Base-by-base conservation (phyloP, 768 basidiomycete species). In the Hygrophorus pudorinus region DNA sequence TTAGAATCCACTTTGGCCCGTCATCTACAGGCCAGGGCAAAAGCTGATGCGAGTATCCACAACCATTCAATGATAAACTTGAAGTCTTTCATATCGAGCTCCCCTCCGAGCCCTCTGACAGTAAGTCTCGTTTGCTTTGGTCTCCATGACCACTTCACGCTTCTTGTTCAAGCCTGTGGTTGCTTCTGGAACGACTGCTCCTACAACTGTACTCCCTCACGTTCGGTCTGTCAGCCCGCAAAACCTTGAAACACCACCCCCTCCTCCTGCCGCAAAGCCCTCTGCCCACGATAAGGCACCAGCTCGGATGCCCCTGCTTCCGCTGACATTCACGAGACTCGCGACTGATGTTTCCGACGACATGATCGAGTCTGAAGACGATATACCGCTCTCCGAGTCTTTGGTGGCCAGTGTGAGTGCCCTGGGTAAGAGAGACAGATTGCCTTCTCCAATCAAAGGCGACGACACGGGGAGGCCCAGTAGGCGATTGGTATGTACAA, bases 1-100 rank as follows among this genome's bases (percentile, higher is more conserved):
- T 56, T 79, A 10, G 75, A 78, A 53, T 65, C 57, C 8, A 62
- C 59, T 24, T 57, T 78, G 10, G 72, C 75, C 0, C 68, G 67
- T 41, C 54, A 65, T 30, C 59, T 78, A 45, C 63, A 63, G 42
- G 66, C 66, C 43, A 62, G 60, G 40, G 62, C 55, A 32, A 33
- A 24, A 35, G 51, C 49, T 12, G 59, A 31, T 10, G 46, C 47
- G 12, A 59, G 54, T 1, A 48, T 47, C 2, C 50, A 54, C 10
- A 44, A 48, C 5, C 63, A 59, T 33, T 61, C 69, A 1, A 66
- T 74, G 49, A 61, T 73, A 12, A 64, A 68, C 46, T 48, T 70
- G 40, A 62, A 59, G 37, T 47, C 60, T 1, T 71, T 65, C 59
- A 60, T 68, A 53, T 41, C 41, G 27, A 45, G 37, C 30, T 45